These are phyloP conservation scores for Cubamyces lactineus DNA, from an alignment of 768 basidiomycete species.

Conservation along the genomic window DNA sequence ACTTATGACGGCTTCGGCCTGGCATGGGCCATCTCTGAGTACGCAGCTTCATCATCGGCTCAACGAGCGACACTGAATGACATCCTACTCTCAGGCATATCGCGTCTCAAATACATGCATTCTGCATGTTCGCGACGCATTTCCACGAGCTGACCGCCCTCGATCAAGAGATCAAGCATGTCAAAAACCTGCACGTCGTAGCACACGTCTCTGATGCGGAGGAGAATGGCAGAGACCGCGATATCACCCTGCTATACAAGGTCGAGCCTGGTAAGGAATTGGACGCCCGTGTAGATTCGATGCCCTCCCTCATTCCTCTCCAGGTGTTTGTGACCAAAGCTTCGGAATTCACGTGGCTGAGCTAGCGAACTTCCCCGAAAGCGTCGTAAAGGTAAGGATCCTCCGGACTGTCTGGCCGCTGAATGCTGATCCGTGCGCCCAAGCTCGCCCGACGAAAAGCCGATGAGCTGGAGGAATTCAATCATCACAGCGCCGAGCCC, in stretches of 20 bases:
- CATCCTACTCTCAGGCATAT: slow-evolving; percentile 66
- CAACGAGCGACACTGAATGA: background rate
- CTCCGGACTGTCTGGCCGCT: no score
- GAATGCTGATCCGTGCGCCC: background rate
- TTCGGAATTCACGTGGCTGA: slow-evolving; percentile 98
- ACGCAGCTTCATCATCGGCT: slow-evolving; percentile 28
- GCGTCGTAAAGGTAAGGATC: slow-evolving; percentile 75
- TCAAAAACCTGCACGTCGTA: slow-evolving; percentile 94
- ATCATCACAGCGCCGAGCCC: slow-evolving; percentile 39
- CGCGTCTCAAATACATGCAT: slow-evolving; percentile 88
- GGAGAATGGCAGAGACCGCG: slow-evolving; percentile 52
- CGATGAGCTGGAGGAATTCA: slow-evolving; percentile 89
- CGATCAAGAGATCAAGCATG: slow-evolving; percentile 81
- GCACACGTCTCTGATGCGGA: slow-evolving; percentile 76
- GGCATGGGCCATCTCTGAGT: slow-evolving; percentile 99
- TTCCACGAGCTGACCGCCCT: slow-evolving; percentile 96
- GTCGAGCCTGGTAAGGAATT: slow-evolving; percentile 71
- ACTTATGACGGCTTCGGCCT: slow-evolving; percentile 98
- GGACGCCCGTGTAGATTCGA: background rate
- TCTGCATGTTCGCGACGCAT: slow-evolving; percentile 96
- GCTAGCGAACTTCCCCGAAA: slow-evolving; percentile 96
- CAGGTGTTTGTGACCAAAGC: slow-evolving; percentile 93
- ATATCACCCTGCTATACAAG: slow-evolving; percentile 82
- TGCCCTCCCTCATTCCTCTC: background rate
- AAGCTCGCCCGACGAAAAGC: slow-evolving; percentile 92